These are phyloP conservation scores for Acacia acuminata DNA, from an alignment of 306 rosid genomes.

Conservation along the genomic window DNA sequence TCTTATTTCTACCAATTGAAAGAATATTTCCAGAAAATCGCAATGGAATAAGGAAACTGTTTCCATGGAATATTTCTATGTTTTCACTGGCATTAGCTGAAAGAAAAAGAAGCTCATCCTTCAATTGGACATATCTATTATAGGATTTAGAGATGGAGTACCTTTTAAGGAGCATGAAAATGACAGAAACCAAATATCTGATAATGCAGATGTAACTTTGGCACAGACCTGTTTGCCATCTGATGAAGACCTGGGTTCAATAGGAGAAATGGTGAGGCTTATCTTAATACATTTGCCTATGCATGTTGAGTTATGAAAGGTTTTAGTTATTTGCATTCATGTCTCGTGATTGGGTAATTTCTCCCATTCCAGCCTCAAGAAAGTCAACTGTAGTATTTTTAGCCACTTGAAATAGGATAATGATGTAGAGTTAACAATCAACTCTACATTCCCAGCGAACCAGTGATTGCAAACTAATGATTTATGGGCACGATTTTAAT, in stretches of 20 bases:
- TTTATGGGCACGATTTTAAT: background rate
- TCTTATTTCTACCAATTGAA: background rate
- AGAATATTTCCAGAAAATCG: background rate
- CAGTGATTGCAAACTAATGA: background rate
- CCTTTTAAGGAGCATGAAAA: slow-evolving; percentile 9
- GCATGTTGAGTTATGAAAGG: background rate
- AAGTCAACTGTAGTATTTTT: too few relatives aligned
- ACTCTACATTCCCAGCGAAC: background rate
- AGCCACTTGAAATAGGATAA: background rate
- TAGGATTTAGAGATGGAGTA: slow-evolving; percentile 30
- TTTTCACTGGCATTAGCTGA: background rate
- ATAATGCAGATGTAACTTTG: slow-evolving; percentile 7
- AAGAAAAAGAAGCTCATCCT: background rate
- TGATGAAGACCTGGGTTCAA: slow-evolving; percentile 26
- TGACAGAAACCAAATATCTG: slow-evolving; percentile 17
- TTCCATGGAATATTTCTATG: slow-evolving; percentile 1
- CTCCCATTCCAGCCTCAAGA: too few relatives aligned
- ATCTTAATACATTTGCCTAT: slow-evolving; percentile 2
- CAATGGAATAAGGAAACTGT: background rate
- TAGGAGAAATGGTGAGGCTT: slow-evolving; percentile 30
- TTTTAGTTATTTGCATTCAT: background rate
- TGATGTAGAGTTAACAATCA: background rate
- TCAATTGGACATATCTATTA: slow-evolving; percentile 2
- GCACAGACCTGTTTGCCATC: background rate
- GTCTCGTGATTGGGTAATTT: background rate